Conservation (phyloP, 192 early-diverging fungal genomes). For the Jimgerdemannia lactiflua region DNA sequence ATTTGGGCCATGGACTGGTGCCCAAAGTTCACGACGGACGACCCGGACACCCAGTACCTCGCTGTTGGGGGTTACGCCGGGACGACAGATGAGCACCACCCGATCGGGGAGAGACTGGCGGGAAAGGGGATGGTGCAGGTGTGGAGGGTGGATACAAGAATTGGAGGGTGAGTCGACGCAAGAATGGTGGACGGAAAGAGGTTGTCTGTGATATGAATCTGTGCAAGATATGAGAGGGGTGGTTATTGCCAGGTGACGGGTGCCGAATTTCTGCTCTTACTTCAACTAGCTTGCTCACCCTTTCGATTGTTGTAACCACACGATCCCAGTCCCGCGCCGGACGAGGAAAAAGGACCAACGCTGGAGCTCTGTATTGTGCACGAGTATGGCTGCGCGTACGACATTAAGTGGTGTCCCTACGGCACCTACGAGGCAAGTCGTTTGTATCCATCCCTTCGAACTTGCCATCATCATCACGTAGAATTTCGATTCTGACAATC, state of each 20-base stretch:
- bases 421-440: slow-evolving; percentile 29
- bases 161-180: too few relatives aligned
- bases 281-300: not conserved
- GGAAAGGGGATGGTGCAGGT: slow-evolving; percentile 33
- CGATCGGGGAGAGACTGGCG: slow-evolving; percentile 13
- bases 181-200: too few relatives aligned
- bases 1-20: slow-evolving; percentile 37
- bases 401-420: slow-evolving; percentile 43
- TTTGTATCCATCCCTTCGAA: not conserved
- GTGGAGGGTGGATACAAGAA: slow-evolving; percentile 17
- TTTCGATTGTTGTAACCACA: too few relatives aligned
- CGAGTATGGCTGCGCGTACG: slow-evolving; percentile 25
- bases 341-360: slow-evolving; percentile 1
- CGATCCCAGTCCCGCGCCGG: not conserved
- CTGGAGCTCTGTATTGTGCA: slow-evolving; percentile 42
- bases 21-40: slow-evolving; percentile 13
- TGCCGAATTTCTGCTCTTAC: not conserved
- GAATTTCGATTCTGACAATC: not conserved
- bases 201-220: too few relatives aligned
- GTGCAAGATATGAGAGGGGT: not conserved
- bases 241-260: not conserved
- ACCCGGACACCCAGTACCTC: slow-evolving; percentile 30
- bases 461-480: not conserved
- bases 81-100: slow-evolving; percentile 16
- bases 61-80: slow-evolving; percentile 32